These are phyloP conservation scores for Hevea brasiliensis DNA, from an alignment of 345 rosid species.

Conservation along the genomic window DNA sequence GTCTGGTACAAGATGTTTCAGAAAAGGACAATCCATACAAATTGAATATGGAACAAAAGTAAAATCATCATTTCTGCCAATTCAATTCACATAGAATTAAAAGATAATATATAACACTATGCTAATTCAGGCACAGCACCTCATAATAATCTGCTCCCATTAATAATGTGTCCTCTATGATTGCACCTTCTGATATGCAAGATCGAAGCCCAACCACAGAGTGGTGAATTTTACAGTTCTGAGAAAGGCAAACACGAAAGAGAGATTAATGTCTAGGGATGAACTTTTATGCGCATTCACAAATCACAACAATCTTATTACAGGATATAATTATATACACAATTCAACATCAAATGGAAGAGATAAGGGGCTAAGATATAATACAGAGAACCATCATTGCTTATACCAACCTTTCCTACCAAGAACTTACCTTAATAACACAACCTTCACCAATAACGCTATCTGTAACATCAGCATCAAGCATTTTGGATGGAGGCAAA, in stretches of 20 bases:
- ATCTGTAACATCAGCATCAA: conserved; percentile 94
- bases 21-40: conserved; percentile 8
- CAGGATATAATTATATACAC: background rate
- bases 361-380: background rate
- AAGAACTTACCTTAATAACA: conserved; percentile 69
- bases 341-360: background rate
- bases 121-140: conserved; percentile 35
- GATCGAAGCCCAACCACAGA: conserved; percentile 94
- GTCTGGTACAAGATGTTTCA: conserved; percentile 45
- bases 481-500: conserved; percentile 96
- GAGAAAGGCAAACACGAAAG: conserved; percentile 10
- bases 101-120: background rate
- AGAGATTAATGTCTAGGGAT: background rate
- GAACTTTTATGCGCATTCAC: background rate
- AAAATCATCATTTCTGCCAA: background rate
- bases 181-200: conserved; percentile 93
- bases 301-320: background rate
- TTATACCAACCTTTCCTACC: background rate
- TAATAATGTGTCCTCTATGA: conserved; percentile 82
- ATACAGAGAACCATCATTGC: background rate
- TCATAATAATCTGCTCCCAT: conserved; percentile 99
- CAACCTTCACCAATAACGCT: conserved; percentile 97
- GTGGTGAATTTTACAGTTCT: conserved; percentile 96
- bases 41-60: background rate
- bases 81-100: background rate